phyloP scores from a whole-genome alignment of 495 filamentous ascomycete genomes.

The Trichoderma orchidacearum region DNA sequence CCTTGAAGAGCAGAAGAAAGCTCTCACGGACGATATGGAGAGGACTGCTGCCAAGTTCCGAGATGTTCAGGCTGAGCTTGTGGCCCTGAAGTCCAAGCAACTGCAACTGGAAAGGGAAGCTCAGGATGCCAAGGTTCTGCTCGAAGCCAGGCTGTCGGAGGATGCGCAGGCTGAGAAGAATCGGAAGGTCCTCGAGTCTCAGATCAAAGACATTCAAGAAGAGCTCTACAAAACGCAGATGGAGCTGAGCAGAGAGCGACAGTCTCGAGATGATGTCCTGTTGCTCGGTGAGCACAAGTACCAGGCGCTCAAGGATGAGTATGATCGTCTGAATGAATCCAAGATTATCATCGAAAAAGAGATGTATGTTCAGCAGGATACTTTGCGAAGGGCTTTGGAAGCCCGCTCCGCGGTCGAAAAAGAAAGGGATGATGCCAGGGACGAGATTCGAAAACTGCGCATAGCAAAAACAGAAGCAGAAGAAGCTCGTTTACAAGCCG shows the following conservation, averaged over 20 bases:
- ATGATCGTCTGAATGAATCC: conserved; percentile 75
- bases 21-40: conserved; percentile 61
- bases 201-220: conserved; percentile 74
- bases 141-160: conserved; percentile 80
- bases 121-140: conserved; percentile 69
- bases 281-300: conserved; percentile 85
- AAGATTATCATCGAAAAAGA: conserved; percentile 98
- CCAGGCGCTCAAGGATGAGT: conserved; percentile 68
- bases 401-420: conserved; percentile 63
- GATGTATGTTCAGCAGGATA: conserved; percentile 95
- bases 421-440: conserved; percentile 78
- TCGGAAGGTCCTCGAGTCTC: conserved; percentile 72
- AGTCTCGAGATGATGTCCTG: conserved; percentile 92
- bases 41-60: conserved; percentile 63
- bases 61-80: conserved; percentile 75
- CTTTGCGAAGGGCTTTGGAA: conserved; percentile 75
- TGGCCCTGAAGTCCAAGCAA: conserved; percentile 75
- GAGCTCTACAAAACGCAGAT: conserved; percentile 75
- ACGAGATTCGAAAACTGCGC: conserved; percentile 69
- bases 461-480: conserved; percentile 73
- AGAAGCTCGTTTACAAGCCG: conserved; percentile 69
- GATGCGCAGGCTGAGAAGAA: conserved; percentile 78
- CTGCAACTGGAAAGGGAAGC: conserved; percentile 75
- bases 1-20: conserved; percentile 61
- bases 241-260: conserved; percentile 80